phyloP scores from a whole-genome alignment of 192 early-diverging fungal species.

The Mortierella antarctica region DNA sequence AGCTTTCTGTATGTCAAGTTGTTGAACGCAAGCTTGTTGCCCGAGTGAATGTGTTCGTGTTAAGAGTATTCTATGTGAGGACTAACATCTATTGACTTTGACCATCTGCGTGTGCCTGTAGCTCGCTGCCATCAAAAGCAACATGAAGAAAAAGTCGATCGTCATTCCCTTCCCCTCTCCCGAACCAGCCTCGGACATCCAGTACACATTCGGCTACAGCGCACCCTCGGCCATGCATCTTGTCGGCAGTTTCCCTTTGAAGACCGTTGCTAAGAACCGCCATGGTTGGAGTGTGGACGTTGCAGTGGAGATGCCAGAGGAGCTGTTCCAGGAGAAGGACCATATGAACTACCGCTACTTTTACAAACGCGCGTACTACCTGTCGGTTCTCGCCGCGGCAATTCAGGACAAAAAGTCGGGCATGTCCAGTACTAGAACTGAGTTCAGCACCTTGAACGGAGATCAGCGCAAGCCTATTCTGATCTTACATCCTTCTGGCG shows the following conservation, averaged over 20 bases:
- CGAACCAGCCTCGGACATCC: conserved; percentile 72
- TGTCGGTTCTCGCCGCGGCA: conserved; percentile 77
- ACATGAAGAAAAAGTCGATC: conserved; percentile 68
- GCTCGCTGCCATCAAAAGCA: conserved; percentile 54
- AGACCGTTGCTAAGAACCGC: conserved; percentile 70
- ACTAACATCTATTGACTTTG: neutral
- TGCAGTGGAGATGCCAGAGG: conserved; percentile 90
- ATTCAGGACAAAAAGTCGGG: conserved; percentile 60
- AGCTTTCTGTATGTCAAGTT: conserved; percentile 57
- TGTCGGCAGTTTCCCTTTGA: conserved; percentile 90
- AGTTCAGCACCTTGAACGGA: conserved; percentile 63
- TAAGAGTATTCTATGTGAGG: no score
- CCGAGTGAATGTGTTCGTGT: neutral
- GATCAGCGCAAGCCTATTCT: conserved; percentile 76
- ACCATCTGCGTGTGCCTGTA: conserved; percentile 14
- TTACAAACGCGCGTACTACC: conserved; percentile 94
- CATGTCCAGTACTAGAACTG: conserved; percentile 61
- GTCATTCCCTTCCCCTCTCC: conserved; percentile 84
- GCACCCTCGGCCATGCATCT: conserved; percentile 81
- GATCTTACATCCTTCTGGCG: conserved; percentile 62
- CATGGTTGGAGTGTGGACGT: conserved; percentile 86
- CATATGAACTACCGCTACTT: conserved; percentile 94
- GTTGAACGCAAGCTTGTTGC: neutral
- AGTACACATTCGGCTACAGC: conserved; percentile 83
- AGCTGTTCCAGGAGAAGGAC: conserved; percentile 92